Conservation (phyloP, 176 grass and related monocot genomes). For the Bonia amplexicaulis region DNA sequence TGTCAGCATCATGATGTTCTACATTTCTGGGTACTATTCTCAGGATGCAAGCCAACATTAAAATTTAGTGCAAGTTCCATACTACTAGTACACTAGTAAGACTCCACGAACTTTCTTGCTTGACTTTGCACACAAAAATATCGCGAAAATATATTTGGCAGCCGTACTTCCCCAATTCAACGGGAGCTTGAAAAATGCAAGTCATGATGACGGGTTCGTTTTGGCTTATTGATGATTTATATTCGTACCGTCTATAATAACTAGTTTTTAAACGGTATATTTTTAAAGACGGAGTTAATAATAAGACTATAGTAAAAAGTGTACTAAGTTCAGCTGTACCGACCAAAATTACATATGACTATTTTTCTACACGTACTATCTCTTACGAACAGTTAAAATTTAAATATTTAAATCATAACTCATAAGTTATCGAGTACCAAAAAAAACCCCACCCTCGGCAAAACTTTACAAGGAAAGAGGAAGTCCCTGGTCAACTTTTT, state of each 20-base stretch:
- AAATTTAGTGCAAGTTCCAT: neutral
- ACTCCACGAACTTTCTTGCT: neutral
- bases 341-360: too few species aligned
- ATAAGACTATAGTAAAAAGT: too few species aligned
- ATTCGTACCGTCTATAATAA: too few species aligned
- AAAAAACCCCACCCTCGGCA: too few species aligned
- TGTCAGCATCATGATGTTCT: neutral
- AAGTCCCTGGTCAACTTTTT: conserved; percentile 9
- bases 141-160: neutral
- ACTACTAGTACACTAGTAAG: neutral
- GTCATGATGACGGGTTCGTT: neutral
- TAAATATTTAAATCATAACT: too few species aligned
- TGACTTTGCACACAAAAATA: neutral
- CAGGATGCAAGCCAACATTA: neutral
- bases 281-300: too few species aligned
- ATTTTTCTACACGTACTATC: too few species aligned
- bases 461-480: neutral
- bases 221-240: too few species aligned
- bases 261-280: too few species aligned
- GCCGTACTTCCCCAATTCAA: neutral
- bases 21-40: neutral
- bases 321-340: too few species aligned
- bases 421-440: too few species aligned
- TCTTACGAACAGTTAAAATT: too few species aligned
- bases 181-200: neutral